Percentiles rank a stretch among this genome's conserved stretches.
Evolutionary conservation across 2,329 filamentous ascomycete genomes (phyloP).

Genomic region (Geosmithia putterillii): DNA sequence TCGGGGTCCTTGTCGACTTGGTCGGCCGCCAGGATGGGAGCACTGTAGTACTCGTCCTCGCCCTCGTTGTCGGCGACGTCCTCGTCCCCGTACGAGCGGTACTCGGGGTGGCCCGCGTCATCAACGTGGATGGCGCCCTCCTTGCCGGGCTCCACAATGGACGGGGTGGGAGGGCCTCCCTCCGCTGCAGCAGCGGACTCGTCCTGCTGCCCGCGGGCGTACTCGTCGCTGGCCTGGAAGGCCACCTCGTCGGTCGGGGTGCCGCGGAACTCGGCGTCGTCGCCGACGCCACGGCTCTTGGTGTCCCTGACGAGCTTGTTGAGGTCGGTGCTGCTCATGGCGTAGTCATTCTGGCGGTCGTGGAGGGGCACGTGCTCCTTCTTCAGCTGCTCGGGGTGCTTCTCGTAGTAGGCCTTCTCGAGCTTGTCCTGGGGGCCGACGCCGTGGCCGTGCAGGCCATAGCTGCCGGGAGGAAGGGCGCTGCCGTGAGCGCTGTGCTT

Average conservation of each 20-base stretch:
- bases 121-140: conserved; percentile 65
- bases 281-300: conserved; percentile 38
- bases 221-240: conserved; percentile 78
- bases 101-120: conserved; percentile 31
- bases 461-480: conserved; percentile 73
- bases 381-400: conserved; percentile 70
- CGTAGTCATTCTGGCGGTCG: conserved; percentile 56
- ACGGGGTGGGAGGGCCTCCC: background rate
- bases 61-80: conserved; percentile 35
- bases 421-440: conserved; percentile 66
- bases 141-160: conserved; percentile 5
- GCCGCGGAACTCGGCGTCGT: conserved; percentile 47
- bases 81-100: conserved; percentile 21
- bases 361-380: conserved; percentile 44
- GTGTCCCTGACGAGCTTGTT: conserved; percentile 80
- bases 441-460: conserved; percentile 84
- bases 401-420: conserved; percentile 84
- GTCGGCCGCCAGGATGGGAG: conserved; percentile 80
- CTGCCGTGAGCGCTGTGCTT: conserved; percentile 54
- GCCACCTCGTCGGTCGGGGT: conserved; percentile 87
- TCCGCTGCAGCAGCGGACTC: background rate
- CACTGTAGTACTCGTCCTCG: conserved; percentile 50
- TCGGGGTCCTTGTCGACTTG: conserved; percentile 67
- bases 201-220: conserved; percentile 55
- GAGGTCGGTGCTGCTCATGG: conserved; percentile 78